phyloP scores from a whole-genome alignment of 1,284 basidiomycete species.

The Puccinia brachypodii region DNA sequence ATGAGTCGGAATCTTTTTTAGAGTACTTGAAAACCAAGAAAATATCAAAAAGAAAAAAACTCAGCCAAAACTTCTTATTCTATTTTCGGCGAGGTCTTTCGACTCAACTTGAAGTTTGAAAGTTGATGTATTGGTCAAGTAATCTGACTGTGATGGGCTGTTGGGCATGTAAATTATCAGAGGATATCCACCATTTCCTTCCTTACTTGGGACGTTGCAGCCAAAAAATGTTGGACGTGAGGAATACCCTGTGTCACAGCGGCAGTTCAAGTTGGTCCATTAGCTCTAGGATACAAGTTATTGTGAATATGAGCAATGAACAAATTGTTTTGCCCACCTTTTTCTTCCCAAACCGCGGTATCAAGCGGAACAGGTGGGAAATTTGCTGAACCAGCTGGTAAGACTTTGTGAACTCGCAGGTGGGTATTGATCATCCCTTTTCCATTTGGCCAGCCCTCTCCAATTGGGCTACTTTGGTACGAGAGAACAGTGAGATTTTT shows the following conservation, averaged over 20 bases:
- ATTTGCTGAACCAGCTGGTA: neutral
- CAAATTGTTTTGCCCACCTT: neutral
- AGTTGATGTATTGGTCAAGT: constrained; percentile 55
- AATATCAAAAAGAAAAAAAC: neutral
- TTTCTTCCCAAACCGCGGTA: constrained; percentile 20
- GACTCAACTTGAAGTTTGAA: constrained; percentile 57
- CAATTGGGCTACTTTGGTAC: neutral
- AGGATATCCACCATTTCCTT: constrained; percentile 37
- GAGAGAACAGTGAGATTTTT: neutral
- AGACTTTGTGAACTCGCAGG: constrained; percentile 36
- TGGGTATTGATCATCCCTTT: constrained; percentile 59
- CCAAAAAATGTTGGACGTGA: constrained; percentile 74
- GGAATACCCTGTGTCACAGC: constrained; percentile 63
- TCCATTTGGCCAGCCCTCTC: constrained; percentile 67
- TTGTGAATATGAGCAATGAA: no score
- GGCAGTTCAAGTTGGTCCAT: neutral
- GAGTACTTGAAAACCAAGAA: constrained; percentile 16
- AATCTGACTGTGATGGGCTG: constrained; percentile 6
- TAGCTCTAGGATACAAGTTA: neutral
- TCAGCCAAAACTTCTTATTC: neutral
- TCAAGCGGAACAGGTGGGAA: constrained; percentile 28
- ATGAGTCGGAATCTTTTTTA: neutral
- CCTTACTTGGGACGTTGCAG: constrained; percentile 58
- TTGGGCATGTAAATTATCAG: constrained; percentile 36
- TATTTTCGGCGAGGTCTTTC: neutral